Conservation (phyloP, 2,329 filamentous ascomycete species). For the Meredithiella fracta region DNA sequence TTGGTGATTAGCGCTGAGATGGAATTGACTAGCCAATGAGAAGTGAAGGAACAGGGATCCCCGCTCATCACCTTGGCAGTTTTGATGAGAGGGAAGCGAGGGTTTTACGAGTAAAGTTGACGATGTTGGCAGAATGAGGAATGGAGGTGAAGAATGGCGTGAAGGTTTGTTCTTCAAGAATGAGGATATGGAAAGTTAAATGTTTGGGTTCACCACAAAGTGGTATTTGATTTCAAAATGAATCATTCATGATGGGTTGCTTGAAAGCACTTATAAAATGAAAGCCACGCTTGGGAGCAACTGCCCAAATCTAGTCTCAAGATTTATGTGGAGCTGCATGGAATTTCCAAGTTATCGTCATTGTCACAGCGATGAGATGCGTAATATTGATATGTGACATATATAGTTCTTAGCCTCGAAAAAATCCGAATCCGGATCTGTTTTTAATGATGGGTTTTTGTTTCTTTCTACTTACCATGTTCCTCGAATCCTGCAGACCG, state of each 20-base stretch:
- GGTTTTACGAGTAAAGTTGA: neutral
- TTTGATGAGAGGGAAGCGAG: neutral
- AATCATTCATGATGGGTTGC: too few relatives aligned
- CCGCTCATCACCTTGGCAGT: neutral
- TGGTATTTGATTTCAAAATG: too few relatives aligned
- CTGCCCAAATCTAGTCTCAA: too few relatives aligned
- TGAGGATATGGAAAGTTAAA: too few relatives aligned
- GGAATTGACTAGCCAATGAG: neutral
- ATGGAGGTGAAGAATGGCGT: neutral
- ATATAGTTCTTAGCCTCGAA: neutral
- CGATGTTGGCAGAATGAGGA: neutral
- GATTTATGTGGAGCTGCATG: too few relatives aligned
- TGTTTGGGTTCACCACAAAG: too few relatives aligned
- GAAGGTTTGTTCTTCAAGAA: too few relatives aligned
- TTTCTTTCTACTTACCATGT: neutral
- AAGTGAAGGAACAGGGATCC: neutral
- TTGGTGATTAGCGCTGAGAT: slow-evolving; percentile 4
- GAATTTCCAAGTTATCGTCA: neutral
- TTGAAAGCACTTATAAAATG: too few relatives aligned
- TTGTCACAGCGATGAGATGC: neutral
- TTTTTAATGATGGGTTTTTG: too few relatives aligned
- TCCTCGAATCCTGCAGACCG: neutral
- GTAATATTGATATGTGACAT: neutral
- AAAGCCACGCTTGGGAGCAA: too few relatives aligned
- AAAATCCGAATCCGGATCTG: too few relatives aligned